A percentile compares a stretch with the other conserved stretches of the same genome.
These are phyloP conservation scores for Penicillium verrucosum DNA, from an alignment of 2,329 filamentous ascomycete species.

Conservation along the genomic window DNA sequence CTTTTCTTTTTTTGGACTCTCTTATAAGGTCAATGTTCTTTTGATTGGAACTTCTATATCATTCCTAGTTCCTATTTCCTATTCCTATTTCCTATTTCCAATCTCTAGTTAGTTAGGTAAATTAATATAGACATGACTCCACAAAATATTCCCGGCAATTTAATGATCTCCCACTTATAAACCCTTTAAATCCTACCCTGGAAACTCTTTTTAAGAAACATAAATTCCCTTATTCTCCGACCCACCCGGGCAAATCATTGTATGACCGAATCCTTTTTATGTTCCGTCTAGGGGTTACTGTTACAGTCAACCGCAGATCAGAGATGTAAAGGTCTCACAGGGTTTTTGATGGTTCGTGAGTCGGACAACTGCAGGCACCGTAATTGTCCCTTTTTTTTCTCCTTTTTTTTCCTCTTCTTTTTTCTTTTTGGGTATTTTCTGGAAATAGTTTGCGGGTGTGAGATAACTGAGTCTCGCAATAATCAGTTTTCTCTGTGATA, in stretches of 20 bases:
- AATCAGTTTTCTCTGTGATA: constrained; percentile 3
- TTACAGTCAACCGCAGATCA: constrained; percentile 19
- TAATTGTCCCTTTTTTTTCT: background rate
- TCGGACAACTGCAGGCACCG: constrained; percentile 19
- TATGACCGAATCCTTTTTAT: constrained; percentile 21
- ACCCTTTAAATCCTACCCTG: background rate
- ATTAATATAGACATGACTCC: background rate
- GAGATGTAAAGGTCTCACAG: constrained; percentile 16
- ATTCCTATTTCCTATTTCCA: background rate
- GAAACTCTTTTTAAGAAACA: background rate
- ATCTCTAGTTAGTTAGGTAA: background rate
- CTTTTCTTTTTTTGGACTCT: background rate
- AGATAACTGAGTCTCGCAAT: background rate
- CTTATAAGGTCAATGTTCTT: background rate
- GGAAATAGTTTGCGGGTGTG: constrained; percentile 1
- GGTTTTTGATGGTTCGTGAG: constrained; percentile 3
- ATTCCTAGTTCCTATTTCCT: background rate
- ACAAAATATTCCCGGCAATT: background rate
- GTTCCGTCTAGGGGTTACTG: constrained; percentile 25
- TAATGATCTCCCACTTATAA: background rate
- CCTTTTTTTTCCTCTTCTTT: background rate
- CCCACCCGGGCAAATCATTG: constrained; percentile 1
- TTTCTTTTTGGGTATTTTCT: background rate
- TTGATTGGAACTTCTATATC: background rate
- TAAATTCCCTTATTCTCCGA: constrained; percentile 22